These are phyloP conservation scores for Pyrus pyrifolia DNA, from an alignment of 306 rosid species.

Conservation along the genomic window DNA sequence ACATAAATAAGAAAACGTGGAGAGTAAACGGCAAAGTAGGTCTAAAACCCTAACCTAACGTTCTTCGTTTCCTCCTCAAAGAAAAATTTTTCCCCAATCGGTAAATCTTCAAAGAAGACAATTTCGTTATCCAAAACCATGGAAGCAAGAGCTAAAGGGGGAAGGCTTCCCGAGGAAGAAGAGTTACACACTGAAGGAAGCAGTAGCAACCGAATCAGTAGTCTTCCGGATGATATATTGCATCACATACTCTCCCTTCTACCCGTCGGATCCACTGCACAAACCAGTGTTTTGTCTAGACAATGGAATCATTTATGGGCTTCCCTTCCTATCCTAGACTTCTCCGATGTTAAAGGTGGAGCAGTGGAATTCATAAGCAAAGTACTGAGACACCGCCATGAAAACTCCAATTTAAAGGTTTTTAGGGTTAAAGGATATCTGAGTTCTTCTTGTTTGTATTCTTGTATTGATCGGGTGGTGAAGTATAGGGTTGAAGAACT, in stretches of 20 bases:
- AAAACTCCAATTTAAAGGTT: background rate
- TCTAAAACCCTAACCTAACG: no score
- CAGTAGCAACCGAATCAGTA: background rate
- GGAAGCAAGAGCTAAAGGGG: no score
- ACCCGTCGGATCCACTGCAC: background rate
- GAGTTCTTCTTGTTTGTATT: background rate
- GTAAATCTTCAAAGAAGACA: no score
- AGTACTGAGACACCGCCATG: background rate
- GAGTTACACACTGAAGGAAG: no score
- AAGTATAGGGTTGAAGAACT: background rate
- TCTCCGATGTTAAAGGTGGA: background rate
- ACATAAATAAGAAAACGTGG: no score
- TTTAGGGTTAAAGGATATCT: background rate
- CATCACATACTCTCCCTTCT: constrained; percentile 7
- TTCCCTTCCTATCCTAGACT: background rate
- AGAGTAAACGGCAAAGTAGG: no score
- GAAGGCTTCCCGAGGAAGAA: no score
- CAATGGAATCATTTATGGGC: background rate
- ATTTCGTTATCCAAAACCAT: no score
- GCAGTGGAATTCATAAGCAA: background rate
- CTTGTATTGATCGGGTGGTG: background rate
- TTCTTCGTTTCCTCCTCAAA: no score
- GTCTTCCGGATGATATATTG: constrained; percentile 1
- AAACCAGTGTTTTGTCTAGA: background rate
- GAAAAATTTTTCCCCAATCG: no score